Base-by-base conservation (phyloP, 805 yeast genomes). In the Lipomyces spencermartinsiae region DNA sequence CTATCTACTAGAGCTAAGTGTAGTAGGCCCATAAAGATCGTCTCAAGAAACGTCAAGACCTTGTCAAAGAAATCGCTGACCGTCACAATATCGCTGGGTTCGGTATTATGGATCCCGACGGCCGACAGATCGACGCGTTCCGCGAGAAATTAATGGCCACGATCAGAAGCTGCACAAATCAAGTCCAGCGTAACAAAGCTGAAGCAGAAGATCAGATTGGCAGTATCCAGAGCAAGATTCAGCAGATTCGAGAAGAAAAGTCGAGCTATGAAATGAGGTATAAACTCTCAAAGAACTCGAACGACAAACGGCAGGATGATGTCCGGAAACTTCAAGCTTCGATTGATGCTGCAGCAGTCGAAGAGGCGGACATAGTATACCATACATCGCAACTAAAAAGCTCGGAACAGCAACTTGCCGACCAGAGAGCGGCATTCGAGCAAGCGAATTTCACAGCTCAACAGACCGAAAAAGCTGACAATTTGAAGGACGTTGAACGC, bases 321-420 rank as follows among this genome's bases (percentile, higher is more conserved):
- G 77, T 83, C 37, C 71, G 74, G 2, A 74, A 76, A 2, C 73
- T 87, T 1, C 80, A 82, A 55, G 73, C 73, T 0, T 81, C 81
- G 58, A 68, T 88, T 7, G 78, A 77, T 1, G 74, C 74, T 1
- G 78, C 84, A 2, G 75, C 77, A 6, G 76, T 79, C 2, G 83
- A 84, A 60, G 87, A 85, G 58, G 82, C 82, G 0, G 84, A 82
- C 53, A 67, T 90, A 9, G 83, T 82, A 22, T 74, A 78, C 22
- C 71, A 74, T 0, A 80, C 80, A 8, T 84, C 85, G 57, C 72
- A 75, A 10, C 74, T 78, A 43, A 60, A 61, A n/a, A 62, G 77
- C 86, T 8, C 1, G 55, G 74, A 2, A 29, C 81, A 2, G 88
- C 85, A 70, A 72, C 75, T 22, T 82, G 83, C 29, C 6, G 51